Base-by-base conservation (phyloP, 805 yeast species). In the Torulaspora franciscae region DNA sequence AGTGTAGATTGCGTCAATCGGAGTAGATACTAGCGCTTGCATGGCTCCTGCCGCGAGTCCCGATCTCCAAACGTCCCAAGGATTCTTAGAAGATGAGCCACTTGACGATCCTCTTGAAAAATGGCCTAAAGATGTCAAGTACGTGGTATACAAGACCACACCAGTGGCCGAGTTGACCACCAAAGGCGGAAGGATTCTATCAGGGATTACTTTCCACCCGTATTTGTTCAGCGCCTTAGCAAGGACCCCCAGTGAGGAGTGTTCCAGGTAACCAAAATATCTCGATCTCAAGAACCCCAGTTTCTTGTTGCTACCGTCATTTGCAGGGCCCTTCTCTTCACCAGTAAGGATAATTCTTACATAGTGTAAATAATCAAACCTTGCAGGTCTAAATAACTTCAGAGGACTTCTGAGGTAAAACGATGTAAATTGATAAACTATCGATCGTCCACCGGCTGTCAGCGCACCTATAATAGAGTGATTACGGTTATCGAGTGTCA, bases 11-110 rank as follows among this genome's bases (percentile, higher is more conserved):
- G 97, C 96, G 65, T 91, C 97, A 4, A 91, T 73, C 0, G 98
- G 98, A 1, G 96, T 91, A 1, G 96, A 95, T 0, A 87, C 90
- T 13, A 87, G 67, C n/a, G 95, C 84, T 56, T 93, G 96, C 19
- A 81, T 79, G 0, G 83, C 79, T 1, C 97, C 97, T 0, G 96
- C 96, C 0, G 86, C 51, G 45, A 82, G 79, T 0, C 98, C 98
- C 0, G 96, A 87, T 38, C 79, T 64, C 65, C 86, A 58, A 0
- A 88, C 80, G 54, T 85, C 88, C 45, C 69, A 58, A 1, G 74
- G 70, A 11, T 45, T 49, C 39, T 48, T 49, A 22, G 37, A 17
- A 49, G 51, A 26, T 63, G 70, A 45, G 58, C 62, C 26, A 28
- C 38, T 23, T 24, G 26, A 29, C 46, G 9, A 63, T 38, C 11